A percentile compares a stretch with the other conserved stretches of the same genome.
phyloP scores from a whole-genome alignment of 2,329 filamentous ascomycete species.

The Raffaelea albimanens region DNA sequence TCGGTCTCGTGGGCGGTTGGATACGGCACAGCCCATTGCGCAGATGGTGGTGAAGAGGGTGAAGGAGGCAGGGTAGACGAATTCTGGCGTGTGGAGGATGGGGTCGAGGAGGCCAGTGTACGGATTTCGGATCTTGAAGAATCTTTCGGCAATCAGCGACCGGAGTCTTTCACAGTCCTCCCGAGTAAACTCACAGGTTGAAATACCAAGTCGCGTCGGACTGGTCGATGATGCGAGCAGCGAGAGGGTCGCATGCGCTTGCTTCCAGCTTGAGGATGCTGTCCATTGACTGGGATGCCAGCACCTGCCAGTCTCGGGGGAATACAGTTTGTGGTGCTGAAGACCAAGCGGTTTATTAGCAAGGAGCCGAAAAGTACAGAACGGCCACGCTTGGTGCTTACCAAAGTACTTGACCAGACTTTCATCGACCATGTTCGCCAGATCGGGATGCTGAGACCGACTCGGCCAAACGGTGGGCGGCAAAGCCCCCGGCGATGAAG shows the following conservation, averaged over 20 bases:
- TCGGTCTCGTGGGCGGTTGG: slow-evolving; percentile 15
- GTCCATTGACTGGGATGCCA: slow-evolving; percentile 13
- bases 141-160: slow-evolving; percentile 11
- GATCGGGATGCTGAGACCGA: too few species aligned
- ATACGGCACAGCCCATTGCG: slow-evolving; percentile 18
- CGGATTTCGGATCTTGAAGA: slow-evolving; percentile 16
- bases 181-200: slow-evolving; percentile 5
- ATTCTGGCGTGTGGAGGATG: slow-evolving; percentile 15
- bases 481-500: too few species aligned
- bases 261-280: slow-evolving; percentile 15
- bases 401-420: slow-evolving; percentile 13
- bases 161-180: too few species aligned
- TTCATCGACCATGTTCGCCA: slow-evolving; percentile 8
- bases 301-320: slow-evolving; percentile 15
- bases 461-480: too few species aligned
- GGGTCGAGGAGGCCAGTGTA: slow-evolving; percentile 16
- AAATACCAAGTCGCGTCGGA: slow-evolving; percentile 8
- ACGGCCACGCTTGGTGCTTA: neutral
- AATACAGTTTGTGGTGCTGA: slow-evolving; percentile 9
- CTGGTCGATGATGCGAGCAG: neutral
- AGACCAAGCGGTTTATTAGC: neutral
- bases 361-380: neutral
- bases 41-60: slow-evolving; percentile 17
- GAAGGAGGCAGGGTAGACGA: slow-evolving; percentile 16
- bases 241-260: slow-evolving; percentile 11